Evolutionary conservation across 2,329 filamentous ascomycete genomes (phyloP), one percentile per base, ranked within the genome.

Genomic region (Blastomyces silverae): DNA sequence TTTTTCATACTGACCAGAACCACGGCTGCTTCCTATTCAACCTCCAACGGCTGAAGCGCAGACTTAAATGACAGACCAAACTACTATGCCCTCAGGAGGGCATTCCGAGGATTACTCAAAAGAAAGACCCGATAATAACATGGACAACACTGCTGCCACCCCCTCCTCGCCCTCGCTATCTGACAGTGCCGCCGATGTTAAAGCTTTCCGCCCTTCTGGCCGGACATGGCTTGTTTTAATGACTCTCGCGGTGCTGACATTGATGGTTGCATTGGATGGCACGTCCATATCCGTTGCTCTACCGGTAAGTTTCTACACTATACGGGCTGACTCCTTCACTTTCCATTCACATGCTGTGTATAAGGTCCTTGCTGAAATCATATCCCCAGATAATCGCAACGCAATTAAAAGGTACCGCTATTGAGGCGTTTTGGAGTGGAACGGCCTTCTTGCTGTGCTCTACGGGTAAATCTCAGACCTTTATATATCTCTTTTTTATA

Each of bases 391-490:
- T 79, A 52, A 83, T 86, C 65, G 80, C 83, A n/a, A 68, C 73
- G 8, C 80, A 80, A 25, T 77, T 87, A 7, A 68, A 78, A 37
- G 83, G 84, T 55, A 80, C 79, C 0, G 83, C 83, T 2, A 81
- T 86, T 42, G 80, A 89, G 74, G 85, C 86, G 0, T 89, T 90
- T 73, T 90, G 87, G 88, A 82, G 84, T n/a, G 87, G 87, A 1
- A 89, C 87, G 3, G 84, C 84, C 22, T 90, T 88, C 71, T 79
- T 90, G 3, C 79, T 90, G 0, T 84, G 85, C 10, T 85, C 82
- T 57, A 86, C 87, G 0, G 82, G 70, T 71, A 64, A 52, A 64
- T 34, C 42, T 13, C 22, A 34, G 5, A 34, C 20, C 20, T 48
- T 34, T 8, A 10, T 34, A 37, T 2, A 15, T 44, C 13, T 5